These are phyloP conservation scores for Hypomontagnella monticulosa DNA, from an alignment of 495 filamentous ascomycete genomes.

Conservation along the genomic window DNA sequence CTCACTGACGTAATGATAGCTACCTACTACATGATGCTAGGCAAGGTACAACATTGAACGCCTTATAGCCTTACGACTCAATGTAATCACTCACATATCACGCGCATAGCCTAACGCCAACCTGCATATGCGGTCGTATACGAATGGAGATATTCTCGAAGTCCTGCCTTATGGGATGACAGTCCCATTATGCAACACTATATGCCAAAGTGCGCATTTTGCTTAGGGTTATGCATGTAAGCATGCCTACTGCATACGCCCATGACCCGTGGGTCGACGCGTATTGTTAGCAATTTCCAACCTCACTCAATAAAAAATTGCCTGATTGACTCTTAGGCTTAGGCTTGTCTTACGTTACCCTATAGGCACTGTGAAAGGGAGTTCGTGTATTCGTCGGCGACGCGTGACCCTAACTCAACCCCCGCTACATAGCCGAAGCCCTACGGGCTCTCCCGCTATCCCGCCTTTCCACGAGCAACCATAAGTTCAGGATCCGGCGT, in stretches of 20 bases:
- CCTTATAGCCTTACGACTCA: too few relatives aligned
- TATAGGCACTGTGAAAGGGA: conserved; percentile 2
- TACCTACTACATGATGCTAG: too few relatives aligned
- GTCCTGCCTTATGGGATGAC: conserved; percentile 25
- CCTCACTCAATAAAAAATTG: too few relatives aligned
- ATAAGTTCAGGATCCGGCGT: too few relatives aligned
- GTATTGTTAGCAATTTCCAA: too few relatives aligned
- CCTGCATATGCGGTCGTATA: neutral
- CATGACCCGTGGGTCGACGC: too few relatives aligned
- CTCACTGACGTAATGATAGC: too few relatives aligned
- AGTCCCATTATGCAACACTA: conserved; percentile 11
- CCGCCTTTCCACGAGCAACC: conserved; percentile 24
- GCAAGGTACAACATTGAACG: too few relatives aligned
- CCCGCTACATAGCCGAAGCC: conserved; percentile 5
- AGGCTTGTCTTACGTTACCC: conserved; percentile 20
- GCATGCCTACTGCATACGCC: neutral
- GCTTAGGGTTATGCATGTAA: conserved; percentile 16
- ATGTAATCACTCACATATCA: too few relatives aligned
- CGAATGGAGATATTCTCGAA: neutral
- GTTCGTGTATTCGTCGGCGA: neutral
- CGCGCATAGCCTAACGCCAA: too few relatives aligned
- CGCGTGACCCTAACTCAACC: conserved; percentile 25
- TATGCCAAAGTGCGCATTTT: too few relatives aligned
- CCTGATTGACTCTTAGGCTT: too few relatives aligned
- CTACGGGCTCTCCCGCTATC: conserved; percentile 12